These are phyloP conservation scores for Penicillium oxalicum DNA, from an alignment of 2,329 filamentous ascomycete genomes.

Conservation along the genomic window DNA sequence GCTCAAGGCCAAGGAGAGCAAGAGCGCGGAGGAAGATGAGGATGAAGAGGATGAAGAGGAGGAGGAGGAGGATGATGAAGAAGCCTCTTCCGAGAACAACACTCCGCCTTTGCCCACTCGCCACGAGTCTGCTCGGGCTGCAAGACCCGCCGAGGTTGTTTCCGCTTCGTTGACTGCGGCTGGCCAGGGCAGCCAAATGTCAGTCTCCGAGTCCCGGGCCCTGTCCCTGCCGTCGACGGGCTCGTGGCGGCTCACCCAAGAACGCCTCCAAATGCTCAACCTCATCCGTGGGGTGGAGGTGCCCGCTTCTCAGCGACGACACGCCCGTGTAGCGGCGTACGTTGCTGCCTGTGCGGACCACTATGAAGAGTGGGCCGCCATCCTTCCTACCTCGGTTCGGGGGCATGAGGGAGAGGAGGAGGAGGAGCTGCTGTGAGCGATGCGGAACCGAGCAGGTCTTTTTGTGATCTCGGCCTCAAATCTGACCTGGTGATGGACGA, in stretches of 20 bases:
- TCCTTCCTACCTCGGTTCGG: conserved; percentile 40
- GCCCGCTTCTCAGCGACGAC: conserved; percentile 14
- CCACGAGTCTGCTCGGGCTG: background rate
- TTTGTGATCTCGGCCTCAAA: background rate
- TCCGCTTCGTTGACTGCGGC: background rate
- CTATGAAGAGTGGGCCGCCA: conserved; percentile 38
- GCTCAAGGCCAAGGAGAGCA: too few species aligned
- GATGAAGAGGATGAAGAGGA: background rate
- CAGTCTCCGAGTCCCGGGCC: background rate
- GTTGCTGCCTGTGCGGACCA: conserved; percentile 38
- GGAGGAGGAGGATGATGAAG: background rate
- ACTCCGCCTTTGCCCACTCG: too few species aligned
- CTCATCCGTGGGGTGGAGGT: background rate
- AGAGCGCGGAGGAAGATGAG: background rate
- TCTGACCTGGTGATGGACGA: background rate
- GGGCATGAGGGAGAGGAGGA: conserved; percentile 41
- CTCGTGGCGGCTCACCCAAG: background rate
- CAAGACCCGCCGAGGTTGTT: background rate
- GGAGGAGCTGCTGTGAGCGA: conserved; percentile 22
- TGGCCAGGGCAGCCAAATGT: background rate
- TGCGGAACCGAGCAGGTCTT: background rate
- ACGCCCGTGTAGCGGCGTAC: conserved; percentile 32
- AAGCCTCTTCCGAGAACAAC: too few species aligned
- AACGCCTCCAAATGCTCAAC: background rate
- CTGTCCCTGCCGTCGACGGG: background rate